Evolutionary conservation across 768 basidiomycete species (phyloP).

Genomic region (Hericium erinaceus): DNA sequence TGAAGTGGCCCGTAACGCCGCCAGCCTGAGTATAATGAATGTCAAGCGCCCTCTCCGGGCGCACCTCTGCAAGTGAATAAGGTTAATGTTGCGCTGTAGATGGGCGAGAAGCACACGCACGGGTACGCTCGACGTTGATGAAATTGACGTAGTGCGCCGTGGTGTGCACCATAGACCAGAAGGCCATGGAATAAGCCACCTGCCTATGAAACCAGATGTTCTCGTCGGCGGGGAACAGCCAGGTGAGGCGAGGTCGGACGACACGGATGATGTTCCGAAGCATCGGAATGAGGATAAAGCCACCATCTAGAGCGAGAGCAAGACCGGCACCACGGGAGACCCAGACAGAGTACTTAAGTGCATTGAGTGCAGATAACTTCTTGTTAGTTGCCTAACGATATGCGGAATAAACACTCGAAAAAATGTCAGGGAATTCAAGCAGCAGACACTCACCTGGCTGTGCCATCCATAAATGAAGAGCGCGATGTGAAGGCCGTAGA

Average conservation of each 20-base stretch:
- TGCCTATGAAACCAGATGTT: conserved; percentile 95
- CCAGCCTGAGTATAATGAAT: conserved; percentile 87
- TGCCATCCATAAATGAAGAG: conserved; percentile 87
- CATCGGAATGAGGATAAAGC: conserved; percentile 82
- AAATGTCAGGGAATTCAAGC: background rate
- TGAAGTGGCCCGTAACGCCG: conserved; percentile 92
- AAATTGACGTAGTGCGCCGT: conserved; percentile 94
- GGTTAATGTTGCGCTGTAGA: background rate
- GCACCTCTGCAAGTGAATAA: conserved; percentile 49
- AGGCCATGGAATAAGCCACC: conserved; percentile 89
- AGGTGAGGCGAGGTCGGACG: conserved; percentile 70
- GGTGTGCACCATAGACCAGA: conserved; percentile 88
- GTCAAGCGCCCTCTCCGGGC: conserved; percentile 63
- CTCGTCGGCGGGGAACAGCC: conserved; percentile 88
- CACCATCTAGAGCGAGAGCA: conserved; percentile 79
- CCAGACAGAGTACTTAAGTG: conserved; percentile 81
- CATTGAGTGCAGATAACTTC: conserved; percentile 67
- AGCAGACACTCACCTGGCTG: conserved; percentile 47
- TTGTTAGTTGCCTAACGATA: conserved; percentile 43
- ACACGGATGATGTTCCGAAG: conserved; percentile 81
- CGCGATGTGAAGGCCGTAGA: conserved; percentile 68
- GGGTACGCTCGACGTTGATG: conserved; percentile 81
- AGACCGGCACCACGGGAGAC: conserved; percentile 85
- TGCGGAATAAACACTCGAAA: conserved; percentile 2
- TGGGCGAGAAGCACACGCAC: conserved; percentile 33